These are phyloP conservation scores for Neopestalotiopsis clavispora DNA, from an alignment of 2,329 filamentous ascomycete genomes.

Conservation along the genomic window DNA sequence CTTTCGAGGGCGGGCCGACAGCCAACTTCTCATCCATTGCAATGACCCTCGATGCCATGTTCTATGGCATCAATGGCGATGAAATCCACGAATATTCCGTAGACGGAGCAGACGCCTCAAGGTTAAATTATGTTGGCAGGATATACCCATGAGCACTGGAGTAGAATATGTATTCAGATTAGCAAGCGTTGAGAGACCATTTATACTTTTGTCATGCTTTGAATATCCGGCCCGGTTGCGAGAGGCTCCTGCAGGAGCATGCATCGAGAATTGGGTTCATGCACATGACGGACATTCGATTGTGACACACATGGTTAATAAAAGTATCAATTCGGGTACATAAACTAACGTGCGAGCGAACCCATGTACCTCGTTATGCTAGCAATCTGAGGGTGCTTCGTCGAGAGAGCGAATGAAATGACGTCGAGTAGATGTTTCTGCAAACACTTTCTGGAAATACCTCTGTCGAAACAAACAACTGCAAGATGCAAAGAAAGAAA, in stretches of 20 bases:
- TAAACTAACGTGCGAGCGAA: constrained; percentile 13
- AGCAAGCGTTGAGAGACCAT: not conserved
- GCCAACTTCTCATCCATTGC: constrained; percentile 28
- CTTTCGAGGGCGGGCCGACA: constrained; percentile 20
- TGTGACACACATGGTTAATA: not conserved
- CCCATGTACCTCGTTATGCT: not conserved
- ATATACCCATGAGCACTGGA: constrained; percentile 22
- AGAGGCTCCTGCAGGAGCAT: no score
- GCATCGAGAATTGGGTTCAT: no score
- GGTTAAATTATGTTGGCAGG: constrained; percentile 24
- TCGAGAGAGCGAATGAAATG: constrained; percentile 5
- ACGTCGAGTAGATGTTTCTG: not conserved
- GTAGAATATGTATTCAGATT: not conserved
- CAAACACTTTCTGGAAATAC: no score
- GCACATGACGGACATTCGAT: not conserved
- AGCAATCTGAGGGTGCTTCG: constrained; percentile 16
- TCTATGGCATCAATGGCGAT: constrained; percentile 28
- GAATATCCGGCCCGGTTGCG: no score
- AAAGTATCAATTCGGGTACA: constrained; percentile 14
- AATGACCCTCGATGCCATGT: constrained; percentile 26
- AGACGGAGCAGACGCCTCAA: constrained; percentile 22
- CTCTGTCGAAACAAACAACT: not conserved
- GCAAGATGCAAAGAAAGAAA: not conserved
- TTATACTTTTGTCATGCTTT: not conserved
- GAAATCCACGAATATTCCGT: constrained; percentile 23